These are phyloP conservation scores for Eremothecium gossypii DNA, from an alignment of 1,139 yeast genomes.

Conservation along the genomic window DNA sequence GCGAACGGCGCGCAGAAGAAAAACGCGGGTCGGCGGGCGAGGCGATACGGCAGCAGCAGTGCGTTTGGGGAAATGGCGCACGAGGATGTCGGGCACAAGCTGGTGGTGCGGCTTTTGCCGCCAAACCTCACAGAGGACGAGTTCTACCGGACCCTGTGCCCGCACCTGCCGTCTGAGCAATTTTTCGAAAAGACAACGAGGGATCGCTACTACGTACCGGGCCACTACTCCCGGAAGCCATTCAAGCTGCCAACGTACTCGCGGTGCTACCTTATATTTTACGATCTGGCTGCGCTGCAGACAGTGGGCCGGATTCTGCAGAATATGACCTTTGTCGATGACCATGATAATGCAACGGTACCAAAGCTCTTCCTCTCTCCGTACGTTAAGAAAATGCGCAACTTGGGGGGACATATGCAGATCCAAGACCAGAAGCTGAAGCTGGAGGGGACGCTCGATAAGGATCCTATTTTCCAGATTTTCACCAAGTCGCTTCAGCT, in stretches of 20 bases:
- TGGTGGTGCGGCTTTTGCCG: slow-evolving; percentile 27
- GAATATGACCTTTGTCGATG: slow-evolving; percentile 21
- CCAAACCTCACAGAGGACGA: slow-evolving; percentile 23
- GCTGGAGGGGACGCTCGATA: slow-evolving; percentile 20
- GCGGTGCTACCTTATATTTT: slow-evolving; percentile 25
- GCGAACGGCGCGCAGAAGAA: background rate
- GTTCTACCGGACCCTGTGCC: slow-evolving; percentile 16
- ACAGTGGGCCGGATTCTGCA: slow-evolving; percentile 12
- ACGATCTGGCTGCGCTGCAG: slow-evolving; percentile 13
- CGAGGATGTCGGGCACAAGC: slow-evolving; percentile 11
- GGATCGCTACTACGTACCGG: slow-evolving; percentile 23
- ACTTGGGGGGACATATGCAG: slow-evolving; percentile 7
- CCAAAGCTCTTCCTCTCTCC: slow-evolving; percentile 20
- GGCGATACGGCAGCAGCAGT: slow-evolving; percentile 2
- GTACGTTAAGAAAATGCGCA: slow-evolving; percentile 16
- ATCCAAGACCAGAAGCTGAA: slow-evolving; percentile 7
- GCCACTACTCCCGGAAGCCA: slow-evolving; percentile 20
- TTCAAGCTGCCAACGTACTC: slow-evolving; percentile 26
- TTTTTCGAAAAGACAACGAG: slow-evolving; percentile 10
- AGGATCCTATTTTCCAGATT: slow-evolving; percentile 21
- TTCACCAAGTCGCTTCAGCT: slow-evolving; percentile 21
- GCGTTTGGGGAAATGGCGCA: background rate
- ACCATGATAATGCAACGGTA: slow-evolving; percentile 18
- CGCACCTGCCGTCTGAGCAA: slow-evolving; percentile 1
- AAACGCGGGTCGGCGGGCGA: background rate